Evolutionary conservation across 2,329 filamentous ascomycete genomes (phyloP).

Genomic region (Ceratocystis huliohia): DNA sequence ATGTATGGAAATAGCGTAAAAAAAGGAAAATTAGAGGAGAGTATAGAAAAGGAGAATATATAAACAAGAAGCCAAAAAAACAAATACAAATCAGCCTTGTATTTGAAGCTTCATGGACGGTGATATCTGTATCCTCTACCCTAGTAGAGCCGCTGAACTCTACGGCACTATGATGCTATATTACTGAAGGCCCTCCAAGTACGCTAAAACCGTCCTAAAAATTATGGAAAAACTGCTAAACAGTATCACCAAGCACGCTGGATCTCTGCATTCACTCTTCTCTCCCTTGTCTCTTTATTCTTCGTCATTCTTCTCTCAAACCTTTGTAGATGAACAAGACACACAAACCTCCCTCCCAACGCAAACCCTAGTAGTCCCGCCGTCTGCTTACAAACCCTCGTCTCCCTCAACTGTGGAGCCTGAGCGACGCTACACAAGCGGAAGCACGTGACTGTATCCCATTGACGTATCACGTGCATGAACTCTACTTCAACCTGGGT

Average conservation of each 20-base stretch:
- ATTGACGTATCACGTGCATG: slow-evolving; percentile 1
- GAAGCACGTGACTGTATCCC: neutral
- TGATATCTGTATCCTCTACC: neutral
- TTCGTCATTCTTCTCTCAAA: no score
- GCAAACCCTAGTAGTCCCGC: neutral
- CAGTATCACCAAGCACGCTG: no score
- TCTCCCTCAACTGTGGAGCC: neutral
- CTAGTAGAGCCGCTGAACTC: neutral
- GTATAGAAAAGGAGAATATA: neutral
- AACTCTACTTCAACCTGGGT: slow-evolving; percentile 2
- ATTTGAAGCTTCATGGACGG: neutral
- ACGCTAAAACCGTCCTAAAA: no score
- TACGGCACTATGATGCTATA: no score
- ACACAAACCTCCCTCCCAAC: neutral
- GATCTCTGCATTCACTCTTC: no score
- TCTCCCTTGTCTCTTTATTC: no score
- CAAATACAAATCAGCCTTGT: neutral
- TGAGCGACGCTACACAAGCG: neutral
- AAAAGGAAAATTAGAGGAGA: neutral
- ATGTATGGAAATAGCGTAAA: neutral
- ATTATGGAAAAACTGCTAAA: no score
- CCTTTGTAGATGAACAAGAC: no score
- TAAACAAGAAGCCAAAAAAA: neutral
- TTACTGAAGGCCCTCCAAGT: no score
- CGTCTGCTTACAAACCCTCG: neutral